phyloP scores from a whole-genome alignment of 805 yeast genomes.

The Alloascoidea africana region DNA sequence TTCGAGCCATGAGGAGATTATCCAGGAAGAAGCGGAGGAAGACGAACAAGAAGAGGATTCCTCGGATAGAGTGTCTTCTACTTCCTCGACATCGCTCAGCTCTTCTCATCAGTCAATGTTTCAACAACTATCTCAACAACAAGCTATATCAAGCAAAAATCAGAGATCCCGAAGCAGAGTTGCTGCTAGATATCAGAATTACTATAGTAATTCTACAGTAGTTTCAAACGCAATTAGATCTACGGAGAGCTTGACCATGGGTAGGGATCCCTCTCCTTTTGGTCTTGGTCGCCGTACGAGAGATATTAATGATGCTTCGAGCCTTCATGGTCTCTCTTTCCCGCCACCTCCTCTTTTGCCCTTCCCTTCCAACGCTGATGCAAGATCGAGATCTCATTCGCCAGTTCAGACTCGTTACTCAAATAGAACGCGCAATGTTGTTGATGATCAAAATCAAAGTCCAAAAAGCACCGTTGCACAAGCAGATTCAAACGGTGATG shows the following conservation, averaged over 20 bases:
- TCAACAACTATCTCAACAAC: too few species aligned
- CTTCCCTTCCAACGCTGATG: neutral
- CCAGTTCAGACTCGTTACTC: too few species aligned
- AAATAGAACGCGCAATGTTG: too few species aligned
- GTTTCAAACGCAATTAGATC: neutral
- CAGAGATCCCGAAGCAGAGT: neutral
- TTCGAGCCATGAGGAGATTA: neutral
- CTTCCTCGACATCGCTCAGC: neutral
- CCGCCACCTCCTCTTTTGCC: neutral
- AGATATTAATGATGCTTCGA: neutral
- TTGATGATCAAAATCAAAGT: too few species aligned
- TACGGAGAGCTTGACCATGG: neutral
- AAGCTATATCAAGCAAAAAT: too few species aligned
- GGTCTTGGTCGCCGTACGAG: neutral
- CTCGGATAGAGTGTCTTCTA: neutral
- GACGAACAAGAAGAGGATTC: neutral
- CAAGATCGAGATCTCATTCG: neutral
- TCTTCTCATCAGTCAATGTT: too few species aligned
- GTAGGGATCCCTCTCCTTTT: neutral
- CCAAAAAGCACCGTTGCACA: too few species aligned
- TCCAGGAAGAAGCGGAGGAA: neutral
- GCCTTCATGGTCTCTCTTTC: neutral
- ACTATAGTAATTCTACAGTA: neutral
- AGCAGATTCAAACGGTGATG: too few species aligned
- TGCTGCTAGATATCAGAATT: constrained; percentile 1